These are phyloP conservation scores for Pulveroboletus ravenelii DNA, from an alignment of 768 basidiomycete species.

Conservation along the genomic window DNA sequence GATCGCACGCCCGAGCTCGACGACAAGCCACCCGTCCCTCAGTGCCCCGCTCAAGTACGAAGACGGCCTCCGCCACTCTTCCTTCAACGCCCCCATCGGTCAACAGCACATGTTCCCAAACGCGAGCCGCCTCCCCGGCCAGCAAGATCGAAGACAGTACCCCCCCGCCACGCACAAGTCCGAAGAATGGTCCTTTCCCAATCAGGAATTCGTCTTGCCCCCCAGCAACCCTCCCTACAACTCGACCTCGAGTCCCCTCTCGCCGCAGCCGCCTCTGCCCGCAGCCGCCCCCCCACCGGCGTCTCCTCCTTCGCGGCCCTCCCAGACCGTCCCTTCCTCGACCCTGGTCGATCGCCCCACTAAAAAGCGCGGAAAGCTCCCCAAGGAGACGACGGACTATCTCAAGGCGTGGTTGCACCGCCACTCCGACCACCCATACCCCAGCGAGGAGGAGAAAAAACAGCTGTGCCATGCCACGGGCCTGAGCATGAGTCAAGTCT, in stretches of 20 bases:
- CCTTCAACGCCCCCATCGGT: conserved; percentile 55
- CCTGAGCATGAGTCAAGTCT: conserved; percentile 84
- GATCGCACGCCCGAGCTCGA: conserved; percentile 66
- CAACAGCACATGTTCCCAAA: conserved; percentile 61
- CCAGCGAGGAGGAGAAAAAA: conserved; percentile 87
- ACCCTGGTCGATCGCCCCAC: conserved; percentile 71
- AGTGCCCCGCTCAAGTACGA: conserved; percentile 60
- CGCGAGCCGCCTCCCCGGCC: conserved; percentile 67
- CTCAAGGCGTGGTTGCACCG: conserved; percentile 86
- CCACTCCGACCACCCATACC: conserved; percentile 86
- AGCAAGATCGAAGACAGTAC: conserved; percentile 58
- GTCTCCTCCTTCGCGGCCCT: conserved; percentile 46
- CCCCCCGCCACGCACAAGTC: conserved; percentile 47
- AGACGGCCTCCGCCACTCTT: conserved; percentile 64
- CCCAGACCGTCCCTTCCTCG: conserved; percentile 47
- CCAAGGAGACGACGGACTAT: conserved; percentile 86
- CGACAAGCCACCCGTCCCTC: conserved; percentile 53
- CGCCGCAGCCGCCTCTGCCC: conserved; percentile 34
- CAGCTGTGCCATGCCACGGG: conserved; percentile 82
- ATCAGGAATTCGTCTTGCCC: conserved; percentile 50
- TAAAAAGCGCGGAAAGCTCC: conserved; percentile 82
- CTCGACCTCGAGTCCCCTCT: conserved; percentile 34
- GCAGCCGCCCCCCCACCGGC: conserved; percentile 37
- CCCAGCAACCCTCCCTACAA: conserved; percentile 23
- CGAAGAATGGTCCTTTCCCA: conserved; percentile 69